A percentile compares a stretch with the other conserved stretches of the same genome.
These are phyloP conservation scores for Senna siamea DNA, from an alignment of 306 rosid genomes.

Conservation along the genomic window DNA sequence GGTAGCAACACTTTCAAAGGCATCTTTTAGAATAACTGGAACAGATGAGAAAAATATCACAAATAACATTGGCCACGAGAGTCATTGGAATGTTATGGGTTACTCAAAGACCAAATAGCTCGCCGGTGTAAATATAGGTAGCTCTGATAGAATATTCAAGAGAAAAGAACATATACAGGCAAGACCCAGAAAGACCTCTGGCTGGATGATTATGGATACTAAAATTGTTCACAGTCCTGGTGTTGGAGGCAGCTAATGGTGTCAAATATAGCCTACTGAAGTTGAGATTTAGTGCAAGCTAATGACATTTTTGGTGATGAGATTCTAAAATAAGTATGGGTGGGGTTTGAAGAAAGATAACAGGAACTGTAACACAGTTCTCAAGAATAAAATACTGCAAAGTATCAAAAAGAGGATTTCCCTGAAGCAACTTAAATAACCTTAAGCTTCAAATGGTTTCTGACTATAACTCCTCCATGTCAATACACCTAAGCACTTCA, in stretches of 20 bases:
- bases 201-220: slow-evolving; percentile 3
- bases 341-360: slow-evolving; percentile 7
- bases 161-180: slow-evolving; percentile 22
- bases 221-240: slow-evolving; percentile 9
- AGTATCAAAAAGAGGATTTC: neutral
- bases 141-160: slow-evolving; percentile 20
- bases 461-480: neutral
- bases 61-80: slow-evolving; percentile 22
- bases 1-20: slow-evolving; percentile 19
- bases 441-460: neutral
- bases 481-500: neutral
- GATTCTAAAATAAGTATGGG: neutral
- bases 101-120: slow-evolving; percentile 22
- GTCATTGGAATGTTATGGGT: neutral
- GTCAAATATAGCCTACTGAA: slow-evolving; percentile 28
- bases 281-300: slow-evolving; percentile 22
- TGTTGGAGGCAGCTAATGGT: neutral
- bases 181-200: neutral
- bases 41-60: slow-evolving; percentile 9
- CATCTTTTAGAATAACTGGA: slow-evolving; percentile 12
- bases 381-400: slow-evolving; percentile 23
- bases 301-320: slow-evolving; percentile 22
- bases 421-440: neutral
- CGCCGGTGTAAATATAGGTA: neutral
- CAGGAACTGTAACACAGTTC: slow-evolving; percentile 30